Base-by-base conservation (phyloP, 2,329 filamentous ascomycete genomes). In the Aspergillus flavus region DNA sequence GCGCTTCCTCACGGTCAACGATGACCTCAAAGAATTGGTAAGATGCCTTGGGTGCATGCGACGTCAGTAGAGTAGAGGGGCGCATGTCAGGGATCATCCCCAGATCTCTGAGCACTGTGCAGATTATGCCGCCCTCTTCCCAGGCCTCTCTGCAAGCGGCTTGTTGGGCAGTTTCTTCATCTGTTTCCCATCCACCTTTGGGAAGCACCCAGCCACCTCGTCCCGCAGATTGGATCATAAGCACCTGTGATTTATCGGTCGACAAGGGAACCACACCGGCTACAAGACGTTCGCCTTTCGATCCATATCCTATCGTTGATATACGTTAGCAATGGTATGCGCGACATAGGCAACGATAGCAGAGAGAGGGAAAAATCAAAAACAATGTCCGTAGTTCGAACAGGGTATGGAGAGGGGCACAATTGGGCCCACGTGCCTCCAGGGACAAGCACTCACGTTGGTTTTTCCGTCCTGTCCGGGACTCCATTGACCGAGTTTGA, bases 141-240 rank as follows among this genome's bases (percentile, higher is more conserved):
- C 95, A 98, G 65, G 95, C 95, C 80, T 99, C 95, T 70, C 95
- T 85, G 84, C 84, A 90, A 80, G 88, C 88, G 61, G 95, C 95
- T 62, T 95, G 92, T 76, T 94, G 87, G 66, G 91, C 88, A 67
- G 92, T 95, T 66, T 89, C 87, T 81, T 99, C 95, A 79, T 99
- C 95, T 39, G 89, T 90, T 79, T 99, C 95, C 94, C 95, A 99
- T 64, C 95, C 95, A 75, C 95, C 95, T 79, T 99, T 99, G 64
- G 95, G 95, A 63, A 99, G 85, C 50, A 99, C 95, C 95, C 95
- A 99, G 72, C 92, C 92, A 78, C 92, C 92, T 72, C 93, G 90
- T 68, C 92, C 88, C 58, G 92, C 94, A 60, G 93, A 97, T 82
- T 97, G 93, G 72, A 98, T 97, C 71, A 99, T 85, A 71, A 99